phyloP scores from a whole-genome alignment of 129 eudicot species.

The sunflower (Helianthus annuus) region HanXRQr2.0-SUNRISE NC_035445.2:141610281-141610780 shows the following conservation, averaged over 20 bases:
- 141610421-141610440: neutral
- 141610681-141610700: neutral
- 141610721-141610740: slow-evolving; percentile 86
- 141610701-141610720: slow-evolving; percentile 28
- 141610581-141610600: slow-evolving; percentile 3
- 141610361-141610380: neutral
- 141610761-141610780: slow-evolving; percentile 66
- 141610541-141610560: neutral
- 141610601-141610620: slow-evolving; percentile 7
- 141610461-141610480: too few relatives aligned
- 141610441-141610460: neutral
- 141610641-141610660: slow-evolving; percentile 9
- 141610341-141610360: neutral
- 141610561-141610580: slow-evolving; percentile 2
- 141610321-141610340: neutral
- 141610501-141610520: too few relatives aligned
- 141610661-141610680: neutral
- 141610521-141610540: neutral
- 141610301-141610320: neutral
- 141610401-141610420: slow-evolving; percentile 11
- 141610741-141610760: slow-evolving; percentile 49
- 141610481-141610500: neutral
- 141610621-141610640: slow-evolving; percentile 1
- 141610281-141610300: neutral
- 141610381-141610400: slow-evolving; percentile 12